phyloP scores from a whole-genome alignment of 2,329 filamentous ascomycete genomes.

The Pyrenophora tritici-repentis region DNA sequence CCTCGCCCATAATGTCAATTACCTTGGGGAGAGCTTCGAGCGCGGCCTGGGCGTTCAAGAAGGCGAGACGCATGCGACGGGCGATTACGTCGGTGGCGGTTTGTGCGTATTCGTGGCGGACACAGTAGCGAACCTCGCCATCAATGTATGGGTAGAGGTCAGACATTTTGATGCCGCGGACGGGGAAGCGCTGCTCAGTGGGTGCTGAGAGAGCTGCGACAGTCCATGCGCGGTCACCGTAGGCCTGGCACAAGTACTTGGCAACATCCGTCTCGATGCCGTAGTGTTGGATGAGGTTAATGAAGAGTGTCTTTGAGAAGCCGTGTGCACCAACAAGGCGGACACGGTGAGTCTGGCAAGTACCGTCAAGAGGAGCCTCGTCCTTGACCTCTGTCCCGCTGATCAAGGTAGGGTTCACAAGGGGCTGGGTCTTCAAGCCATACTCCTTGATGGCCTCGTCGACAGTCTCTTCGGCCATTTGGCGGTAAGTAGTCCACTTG shows the following conservation, averaged over 20 bases:
- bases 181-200: slow-evolving; percentile 79
- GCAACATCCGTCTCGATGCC: slow-evolving; percentile 91
- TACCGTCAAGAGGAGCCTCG: slow-evolving; percentile 70
- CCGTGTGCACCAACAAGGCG: slow-evolving; percentile 83
- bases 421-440: slow-evolving; percentile 62
- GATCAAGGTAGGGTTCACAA: slow-evolving; percentile 67
- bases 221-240: slow-evolving; percentile 91
- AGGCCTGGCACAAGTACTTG: slow-evolving; percentile 83
- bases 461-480: slow-evolving; percentile 90
- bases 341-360: slow-evolving; percentile 82
- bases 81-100: slow-evolving; percentile 88
- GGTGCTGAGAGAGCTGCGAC: slow-evolving; percentile 80
- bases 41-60: slow-evolving; percentile 88
- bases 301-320: slow-evolving; percentile 88
- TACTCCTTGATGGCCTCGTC: slow-evolving; percentile 77
- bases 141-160: slow-evolving; percentile 87
- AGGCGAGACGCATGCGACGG: slow-evolving; percentile 80
- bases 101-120: slow-evolving; percentile 88
- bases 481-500: slow-evolving; percentile 92
- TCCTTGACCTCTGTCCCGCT: slow-evolving; percentile 75
- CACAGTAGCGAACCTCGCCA: slow-evolving; percentile 86
- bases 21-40: slow-evolving; percentile 82
- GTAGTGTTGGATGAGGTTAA: slow-evolving; percentile 92
- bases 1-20: slow-evolving; percentile 86
- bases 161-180: slow-evolving; percentile 79